These are phyloP conservation scores for Morella rubra DNA, from an alignment of 306 rosid species.

Conservation along the genomic window DNA sequence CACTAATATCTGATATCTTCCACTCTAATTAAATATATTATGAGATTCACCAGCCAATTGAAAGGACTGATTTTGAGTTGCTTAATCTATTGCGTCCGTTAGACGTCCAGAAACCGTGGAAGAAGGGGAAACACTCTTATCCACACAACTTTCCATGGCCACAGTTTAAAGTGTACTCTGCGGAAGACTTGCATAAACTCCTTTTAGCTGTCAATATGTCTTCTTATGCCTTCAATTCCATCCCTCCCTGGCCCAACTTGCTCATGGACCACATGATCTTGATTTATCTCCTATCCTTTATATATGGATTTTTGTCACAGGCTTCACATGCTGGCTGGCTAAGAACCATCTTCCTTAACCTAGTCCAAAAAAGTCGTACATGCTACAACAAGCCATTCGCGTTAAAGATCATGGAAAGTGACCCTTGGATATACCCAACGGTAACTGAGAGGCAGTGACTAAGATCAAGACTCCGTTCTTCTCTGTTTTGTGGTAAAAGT, in stretches of 20 bases:
- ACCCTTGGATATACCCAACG: too few species aligned
- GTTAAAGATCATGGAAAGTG: not conserved
- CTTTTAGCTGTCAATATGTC: constrained; percentile 43
- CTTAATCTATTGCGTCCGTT: too few species aligned
- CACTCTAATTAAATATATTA: too few species aligned
- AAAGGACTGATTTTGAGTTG: too few species aligned
- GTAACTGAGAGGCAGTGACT: too few species aligned
- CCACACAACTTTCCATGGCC: not conserved
- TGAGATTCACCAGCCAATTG: too few species aligned
- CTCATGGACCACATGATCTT: constrained; percentile 28
- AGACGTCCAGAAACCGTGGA: not conserved
- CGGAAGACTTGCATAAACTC: constrained; percentile 20
- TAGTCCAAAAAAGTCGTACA: not conserved
- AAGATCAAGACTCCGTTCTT: too few species aligned
- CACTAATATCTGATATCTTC: too few species aligned
- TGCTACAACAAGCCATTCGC: not conserved
- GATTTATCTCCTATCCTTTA: not conserved
- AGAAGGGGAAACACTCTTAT: not conserved
- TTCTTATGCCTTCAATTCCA: constrained; percentile 29
- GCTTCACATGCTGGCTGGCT: not conserved
- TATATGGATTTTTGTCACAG: not conserved
- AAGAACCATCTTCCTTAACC: not conserved
- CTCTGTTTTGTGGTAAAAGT: not conserved
- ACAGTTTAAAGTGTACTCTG: not conserved
- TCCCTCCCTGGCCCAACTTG: constrained; percentile 18